Evolutionary conservation across 495 filamentous ascomycete species (phyloP).

Genomic region (Hyphodiscus hymeniophilus): DNA sequence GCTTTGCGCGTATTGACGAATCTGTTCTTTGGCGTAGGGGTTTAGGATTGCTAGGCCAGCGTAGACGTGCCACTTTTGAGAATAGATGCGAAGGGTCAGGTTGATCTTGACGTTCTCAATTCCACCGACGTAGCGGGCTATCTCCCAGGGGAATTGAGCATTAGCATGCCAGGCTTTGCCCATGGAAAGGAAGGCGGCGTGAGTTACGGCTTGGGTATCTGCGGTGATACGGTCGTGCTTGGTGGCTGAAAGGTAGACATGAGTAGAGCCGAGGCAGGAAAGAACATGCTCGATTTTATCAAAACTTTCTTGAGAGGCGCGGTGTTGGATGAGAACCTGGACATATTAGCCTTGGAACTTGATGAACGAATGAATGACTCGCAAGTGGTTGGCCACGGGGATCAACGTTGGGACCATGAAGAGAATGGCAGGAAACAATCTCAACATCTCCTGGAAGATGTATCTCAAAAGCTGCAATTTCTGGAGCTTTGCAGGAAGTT

Average conservation of each 20-base stretch:
- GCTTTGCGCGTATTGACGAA: conserved; percentile 82
- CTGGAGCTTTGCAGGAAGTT: conserved; percentile 96
- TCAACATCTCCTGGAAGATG: conserved; percentile 83
- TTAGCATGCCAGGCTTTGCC: conserved; percentile 93
- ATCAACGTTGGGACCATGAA: conserved; percentile 89
- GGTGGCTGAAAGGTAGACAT: conserved; percentile 76
- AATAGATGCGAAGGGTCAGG: conserved; percentile 91
- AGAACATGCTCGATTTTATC: conserved; percentile 71
- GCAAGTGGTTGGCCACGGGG: conserved; percentile 81
- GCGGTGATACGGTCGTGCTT: conserved; percentile 95
- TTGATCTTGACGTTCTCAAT: conserved; percentile 99
- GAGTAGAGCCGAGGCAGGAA: conserved; percentile 69
- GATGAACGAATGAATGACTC: conserved; percentile 13
- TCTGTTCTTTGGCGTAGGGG: conserved; percentile 82
- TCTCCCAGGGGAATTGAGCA: conserved; percentile 92
- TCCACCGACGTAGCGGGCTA: conserved; percentile 83
- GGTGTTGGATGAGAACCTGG: conserved; percentile 83
- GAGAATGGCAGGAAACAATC: conserved; percentile 93
- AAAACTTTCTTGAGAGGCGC: conserved; percentile 69
- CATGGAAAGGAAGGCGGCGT: conserved; percentile 95
- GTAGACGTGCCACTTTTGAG: conserved; percentile 99
- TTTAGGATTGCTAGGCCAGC: conserved; percentile 96
- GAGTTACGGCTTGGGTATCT: conserved; percentile 95
- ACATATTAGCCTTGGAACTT: background rate
- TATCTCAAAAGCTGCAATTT: conserved; percentile 87